These are phyloP conservation scores for Haplographium delicatum DNA, from an alignment of 495 filamentous ascomycete species.

Conservation along the genomic window DNA sequence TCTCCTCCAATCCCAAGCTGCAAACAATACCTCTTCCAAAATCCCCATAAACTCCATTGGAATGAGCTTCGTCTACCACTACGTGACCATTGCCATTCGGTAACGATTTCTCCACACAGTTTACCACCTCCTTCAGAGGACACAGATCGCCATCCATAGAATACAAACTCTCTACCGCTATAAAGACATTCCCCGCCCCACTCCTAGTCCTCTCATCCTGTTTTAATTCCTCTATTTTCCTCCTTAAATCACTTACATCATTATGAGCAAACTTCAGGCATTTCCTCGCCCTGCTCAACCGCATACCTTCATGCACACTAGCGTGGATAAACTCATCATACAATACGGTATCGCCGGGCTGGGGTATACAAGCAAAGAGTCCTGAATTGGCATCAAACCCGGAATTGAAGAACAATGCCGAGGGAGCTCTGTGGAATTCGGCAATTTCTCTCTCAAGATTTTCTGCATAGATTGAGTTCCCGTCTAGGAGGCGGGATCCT, in stretches of 20 bases:
- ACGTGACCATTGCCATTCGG: slow-evolving; percentile 58
- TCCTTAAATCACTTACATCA: slow-evolving; percentile 37
- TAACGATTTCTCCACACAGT: slow-evolving; percentile 49
- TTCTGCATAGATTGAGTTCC: slow-evolving; percentile 62
- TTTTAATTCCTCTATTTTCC: slow-evolving; percentile 5
- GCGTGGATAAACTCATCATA: slow-evolving; percentile 76
- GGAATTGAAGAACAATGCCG: slow-evolving; percentile 69
- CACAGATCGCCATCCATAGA: slow-evolving; percentile 80
- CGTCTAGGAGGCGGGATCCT: slow-evolving; percentile 61
- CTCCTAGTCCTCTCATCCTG: slow-evolving; percentile 15
- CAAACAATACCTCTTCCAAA: slow-evolving; percentile 63
- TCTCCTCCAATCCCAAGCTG: slow-evolving; percentile 57
- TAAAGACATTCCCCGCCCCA: slow-evolving; percentile 49
- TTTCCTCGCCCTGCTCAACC: slow-evolving; percentile 49
- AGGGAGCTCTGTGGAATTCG: slow-evolving; percentile 55
- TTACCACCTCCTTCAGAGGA: slow-evolving; percentile 55
- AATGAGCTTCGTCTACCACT: slow-evolving; percentile 77
- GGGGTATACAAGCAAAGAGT: slow-evolving; percentile 61
- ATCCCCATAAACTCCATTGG: slow-evolving; percentile 60
- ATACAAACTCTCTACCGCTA: slow-evolving; percentile 72
- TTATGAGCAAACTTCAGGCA: slow-evolving; percentile 58
- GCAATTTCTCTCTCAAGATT: slow-evolving; percentile 60
- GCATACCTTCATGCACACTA: slow-evolving; percentile 73
- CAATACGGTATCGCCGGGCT: slow-evolving; percentile 61
- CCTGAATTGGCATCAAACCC: slow-evolving; percentile 75